Evolutionary conservation across 2,329 filamentous ascomycete genomes (phyloP).

Genomic region (Clathrospora elynae): DNA sequence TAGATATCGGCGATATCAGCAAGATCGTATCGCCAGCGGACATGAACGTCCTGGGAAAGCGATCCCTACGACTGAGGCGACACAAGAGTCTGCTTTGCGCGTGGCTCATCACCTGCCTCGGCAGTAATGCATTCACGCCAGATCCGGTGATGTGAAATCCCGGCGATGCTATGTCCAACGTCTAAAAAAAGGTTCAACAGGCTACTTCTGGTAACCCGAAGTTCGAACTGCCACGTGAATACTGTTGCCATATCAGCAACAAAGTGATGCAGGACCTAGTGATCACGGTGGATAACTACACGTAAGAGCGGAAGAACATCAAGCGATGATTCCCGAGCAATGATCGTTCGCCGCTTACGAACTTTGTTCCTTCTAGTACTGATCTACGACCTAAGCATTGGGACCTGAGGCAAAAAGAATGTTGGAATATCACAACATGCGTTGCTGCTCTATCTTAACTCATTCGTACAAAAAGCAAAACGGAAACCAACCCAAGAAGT

Average conservation of each 20-base stretch:
- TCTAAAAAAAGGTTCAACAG: constrained; percentile 1
- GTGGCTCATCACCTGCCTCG: constrained; percentile 4
- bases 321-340: constrained; percentile 43
- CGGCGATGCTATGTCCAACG: constrained; percentile 27
- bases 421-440: too few species aligned
- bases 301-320: constrained; percentile 45
- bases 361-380: constrained; percentile 28
- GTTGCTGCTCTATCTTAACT: too few species aligned
- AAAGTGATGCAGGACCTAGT: constrained; percentile 46
- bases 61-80: constrained; percentile 2
- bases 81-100: constrained; percentile 9
- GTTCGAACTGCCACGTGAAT: constrained; percentile 30
- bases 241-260: constrained; percentile 42
- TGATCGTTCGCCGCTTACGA: constrained; percentile 41
- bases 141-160: constrained; percentile 32
- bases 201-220: constrained; percentile 2
- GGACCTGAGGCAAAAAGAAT: constrained; percentile 24
- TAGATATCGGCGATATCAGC: constrained; percentile 15
- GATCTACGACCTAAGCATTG: constrained; percentile 27
- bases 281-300: constrained; percentile 37
- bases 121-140: background rate
- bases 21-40: constrained; percentile 18
- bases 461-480: too few species aligned
- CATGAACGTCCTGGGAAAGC: constrained; percentile 1
- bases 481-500: too few species aligned